Evolutionary conservation across 2,329 filamentous ascomycete genomes (phyloP), one percentile per base, ranked within the genome.

Genomic region (Graphiopsis chlorocephala): DNA sequence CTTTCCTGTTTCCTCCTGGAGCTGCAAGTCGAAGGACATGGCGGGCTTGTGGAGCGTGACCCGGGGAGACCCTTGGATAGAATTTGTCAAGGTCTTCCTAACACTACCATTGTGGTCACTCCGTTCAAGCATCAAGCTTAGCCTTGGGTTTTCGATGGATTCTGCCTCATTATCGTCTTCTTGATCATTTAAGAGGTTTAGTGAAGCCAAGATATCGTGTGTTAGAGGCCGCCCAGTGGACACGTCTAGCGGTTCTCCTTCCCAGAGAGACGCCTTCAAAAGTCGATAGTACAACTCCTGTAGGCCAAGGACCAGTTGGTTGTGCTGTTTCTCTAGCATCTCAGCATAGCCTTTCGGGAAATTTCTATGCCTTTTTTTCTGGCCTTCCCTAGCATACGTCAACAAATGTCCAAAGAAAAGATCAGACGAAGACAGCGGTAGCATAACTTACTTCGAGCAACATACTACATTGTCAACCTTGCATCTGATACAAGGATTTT

Each of bases 261-360:
- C 80, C 86, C 86, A 88, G 45, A 79, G 79, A 67, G 85, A 80
- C 35, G 83, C 83, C 42, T 79, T 79, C 31, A 79, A 76, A 28
- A 83, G 73, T 56, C 84, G 80, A 67, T 78, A 80, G 74, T 88
- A 88, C 45, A 88, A 77, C 73, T 87, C 84, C 72, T 86, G 85
- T 4, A 88, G 79, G 53, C 84, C 86, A 61, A 83, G 77, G 31
- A 88, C 85, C 5, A 89, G 80, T 77, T 87, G 86, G 23, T 79
- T 75, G 74, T 88, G 86, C 78, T 89, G 86, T 71, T 87, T 85
- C 71, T 89, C 86, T 53, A 89, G 82, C 85, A 88, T 87, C 74
- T 89, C 86, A 26, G 88, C 86, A 48, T 72, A 88, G 83, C 86
- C 86, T 78, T 88, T 88, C 17, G 86, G 86, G 74, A 88, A 88